Conservation (phyloP, 495 filamentous ascomycete genomes). For the Chaetomidium leptoderma region DNA sequence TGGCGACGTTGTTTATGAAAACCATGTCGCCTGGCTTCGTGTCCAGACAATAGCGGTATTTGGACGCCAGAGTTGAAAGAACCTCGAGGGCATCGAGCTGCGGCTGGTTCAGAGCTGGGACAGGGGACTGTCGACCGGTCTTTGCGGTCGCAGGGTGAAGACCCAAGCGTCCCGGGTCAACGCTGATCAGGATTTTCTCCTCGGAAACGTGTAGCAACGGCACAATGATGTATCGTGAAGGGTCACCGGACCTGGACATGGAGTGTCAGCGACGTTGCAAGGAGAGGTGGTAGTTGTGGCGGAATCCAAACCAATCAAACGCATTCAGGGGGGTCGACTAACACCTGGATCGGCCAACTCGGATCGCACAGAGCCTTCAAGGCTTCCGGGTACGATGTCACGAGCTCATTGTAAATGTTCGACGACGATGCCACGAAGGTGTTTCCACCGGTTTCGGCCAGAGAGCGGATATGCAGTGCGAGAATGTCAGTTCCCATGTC, state of each 20-base stretch:
- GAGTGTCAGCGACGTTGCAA: not conserved
- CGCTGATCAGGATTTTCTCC: conserved; percentile 35
- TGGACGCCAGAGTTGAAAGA: conserved; percentile 32
- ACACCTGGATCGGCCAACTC: conserved; percentile 45
- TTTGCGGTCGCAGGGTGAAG: conserved; percentile 33
- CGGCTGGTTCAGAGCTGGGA: conserved; percentile 32
- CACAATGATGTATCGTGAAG: conserved; percentile 31
- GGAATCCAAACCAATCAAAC: conserved; percentile 7
- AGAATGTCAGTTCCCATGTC: conserved; percentile 45
- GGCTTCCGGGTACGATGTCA: conserved; percentile 28
- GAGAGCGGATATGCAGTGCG: conserved; percentile 41
- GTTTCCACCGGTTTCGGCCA: conserved; percentile 35
- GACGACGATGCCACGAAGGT: conserved; percentile 43
- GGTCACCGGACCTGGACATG: conserved; percentile 34
- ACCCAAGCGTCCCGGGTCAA: conserved; percentile 44
- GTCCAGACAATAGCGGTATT: conserved; percentile 39
- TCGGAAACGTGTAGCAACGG: conserved; percentile 38
- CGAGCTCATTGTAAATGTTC: conserved; percentile 40
- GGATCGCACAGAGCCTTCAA: conserved; percentile 30
- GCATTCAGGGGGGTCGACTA: conserved; percentile 16
- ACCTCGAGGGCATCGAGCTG: conserved; percentile 37
- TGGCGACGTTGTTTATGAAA: conserved; percentile 58
- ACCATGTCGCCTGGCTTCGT: conserved; percentile 56
- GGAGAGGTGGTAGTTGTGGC: not conserved
- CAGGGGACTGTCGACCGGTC: conserved; percentile 11